Evolutionary conservation across 2,329 filamentous ascomycete species (phyloP), one percentile per base, ranked within the genome.

Genomic region (Aspergillus tanneri): DNA sequence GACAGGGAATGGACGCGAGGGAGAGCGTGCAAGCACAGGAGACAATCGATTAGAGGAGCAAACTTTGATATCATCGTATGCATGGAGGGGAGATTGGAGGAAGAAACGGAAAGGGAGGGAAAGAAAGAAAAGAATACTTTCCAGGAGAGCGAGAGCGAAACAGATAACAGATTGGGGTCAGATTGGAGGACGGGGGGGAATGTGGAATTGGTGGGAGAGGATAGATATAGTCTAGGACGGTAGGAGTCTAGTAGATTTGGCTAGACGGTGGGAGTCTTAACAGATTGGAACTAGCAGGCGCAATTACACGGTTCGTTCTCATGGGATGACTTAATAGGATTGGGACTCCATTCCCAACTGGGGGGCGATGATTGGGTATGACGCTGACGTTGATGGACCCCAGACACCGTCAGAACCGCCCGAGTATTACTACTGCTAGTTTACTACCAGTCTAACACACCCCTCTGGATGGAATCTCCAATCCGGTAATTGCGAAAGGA

Each of bases 11-110:
- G 57, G 60, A 65, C 58, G 62, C 56, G 53, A 49, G 49, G 46
- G 52, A 49, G 47, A 30, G 50, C 59, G 64, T 66, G 65, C 63
- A 62, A 65, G 64, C 64, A 68, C 65, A 57, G 50, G 57, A 45
- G 54, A 58, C 49, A 55, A 57, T 52, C 50, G 37, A 49, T 21
- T 44, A 43, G 49, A 36, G 46, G 34, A 12, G 50, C 22, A 34
- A 48, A 61, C 49, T 41, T 44, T 49, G 34, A 56, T 49, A 62
- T 56, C 66, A 69, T 68, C 53, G 54, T 64, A 57, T 52, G 56
- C 28, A 39, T 50, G 43, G 27, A 52, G 24, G 35, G 35, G 39
- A 34, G 36, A 21, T 42, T 32, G 38, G 45, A 27, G 30, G 40
- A 44, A 24, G 28, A 43, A 35, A 40, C 19, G 37, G 21, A 34